Evolutionary conservation across 306 rosid genomes (phyloP).

Genomic region (Sicyos baderoa): DNA sequence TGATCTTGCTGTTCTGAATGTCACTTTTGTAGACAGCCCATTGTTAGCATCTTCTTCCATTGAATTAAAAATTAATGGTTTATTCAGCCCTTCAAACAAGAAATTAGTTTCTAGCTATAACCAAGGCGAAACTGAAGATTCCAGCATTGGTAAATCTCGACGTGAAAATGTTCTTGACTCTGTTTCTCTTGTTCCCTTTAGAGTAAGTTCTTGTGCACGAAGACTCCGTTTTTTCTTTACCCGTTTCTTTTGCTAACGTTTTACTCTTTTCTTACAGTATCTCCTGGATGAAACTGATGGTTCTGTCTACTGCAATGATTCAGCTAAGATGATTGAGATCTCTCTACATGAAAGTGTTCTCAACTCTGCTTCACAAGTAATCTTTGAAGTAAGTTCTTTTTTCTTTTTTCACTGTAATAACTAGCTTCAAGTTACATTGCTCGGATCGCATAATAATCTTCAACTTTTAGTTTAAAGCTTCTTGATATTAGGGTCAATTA

Average conservation of each 20-base stretch:
- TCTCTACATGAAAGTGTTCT: constrained; percentile 66
- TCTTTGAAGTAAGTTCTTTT: constrained; percentile 50
- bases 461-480: not conserved
- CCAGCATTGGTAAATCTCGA: constrained; percentile 35
- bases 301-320: constrained; percentile 36
- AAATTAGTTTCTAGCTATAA: constrained; percentile 25
- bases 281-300: constrained; percentile 22
- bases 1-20: constrained; percentile 44
- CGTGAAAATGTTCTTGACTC: constrained; percentile 59
- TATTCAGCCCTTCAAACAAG: constrained; percentile 33
- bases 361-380: constrained; percentile 49
- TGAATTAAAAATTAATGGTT: constrained; percentile 58
- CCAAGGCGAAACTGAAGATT: constrained; percentile 25
- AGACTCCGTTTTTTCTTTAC: not conserved
- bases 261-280: constrained; percentile 15
- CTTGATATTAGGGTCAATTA: not conserved
- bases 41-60: constrained; percentile 47
- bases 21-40: constrained; percentile 57
- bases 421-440: not conserved
- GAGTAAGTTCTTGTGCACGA: constrained; percentile 37
- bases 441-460: not conserved
- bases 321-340: constrained; percentile 59
- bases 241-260: not conserved
- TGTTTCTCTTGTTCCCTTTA: constrained; percentile 44
- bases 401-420: constrained; percentile 12